These are phyloP conservation scores for Geranomyces variabilis DNA, from an alignment of 192 early-diverging fungal genomes.

Conservation along the genomic window DNA sequence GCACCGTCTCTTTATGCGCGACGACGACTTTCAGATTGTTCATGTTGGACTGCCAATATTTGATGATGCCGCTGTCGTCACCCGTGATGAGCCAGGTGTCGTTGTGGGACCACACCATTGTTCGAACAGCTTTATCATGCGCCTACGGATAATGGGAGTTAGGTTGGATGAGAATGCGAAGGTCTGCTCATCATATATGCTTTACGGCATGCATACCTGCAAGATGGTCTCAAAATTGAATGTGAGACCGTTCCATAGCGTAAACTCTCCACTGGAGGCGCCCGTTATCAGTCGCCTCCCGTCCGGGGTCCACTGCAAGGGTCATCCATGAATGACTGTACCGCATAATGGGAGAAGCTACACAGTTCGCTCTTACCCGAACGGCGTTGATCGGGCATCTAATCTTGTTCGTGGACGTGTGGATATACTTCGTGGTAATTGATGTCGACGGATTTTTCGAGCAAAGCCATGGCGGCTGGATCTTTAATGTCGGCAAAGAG, in stretches of 20 bases:
- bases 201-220: conserved; percentile 69
- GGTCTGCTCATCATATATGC: conserved; percentile 14
- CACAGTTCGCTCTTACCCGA: conserved; percentile 48
- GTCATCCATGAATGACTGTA: too few relatives aligned
- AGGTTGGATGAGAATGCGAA: background rate
- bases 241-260: conserved; percentile 94
- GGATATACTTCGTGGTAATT: conserved; percentile 83
- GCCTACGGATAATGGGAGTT: conserved; percentile 48
- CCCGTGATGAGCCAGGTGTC: conserved; percentile 94
- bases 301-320: conserved; percentile 88
- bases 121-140: conserved; percentile 90
- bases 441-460: conserved; percentile 71
- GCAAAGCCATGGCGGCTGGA: conserved; percentile 71
- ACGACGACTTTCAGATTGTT: conserved; percentile 86
- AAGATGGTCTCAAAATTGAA: conserved; percentile 99
- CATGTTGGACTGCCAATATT: conserved; percentile 98
- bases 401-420: conserved; percentile 92
- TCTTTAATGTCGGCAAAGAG: conserved; percentile 33
- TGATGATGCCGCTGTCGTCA: conserved; percentile 89
- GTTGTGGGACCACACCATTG: conserved; percentile 96
- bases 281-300: conserved; percentile 92
- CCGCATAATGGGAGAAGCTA: too few relatives aligned
- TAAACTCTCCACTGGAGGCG: conserved; percentile 92
- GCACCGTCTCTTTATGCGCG: conserved; percentile 86
- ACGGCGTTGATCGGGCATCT: conserved; percentile 90